Base-by-base conservation (phyloP, 2,329 filamentous ascomycete species). In the Fusarium sp. region DNA sequence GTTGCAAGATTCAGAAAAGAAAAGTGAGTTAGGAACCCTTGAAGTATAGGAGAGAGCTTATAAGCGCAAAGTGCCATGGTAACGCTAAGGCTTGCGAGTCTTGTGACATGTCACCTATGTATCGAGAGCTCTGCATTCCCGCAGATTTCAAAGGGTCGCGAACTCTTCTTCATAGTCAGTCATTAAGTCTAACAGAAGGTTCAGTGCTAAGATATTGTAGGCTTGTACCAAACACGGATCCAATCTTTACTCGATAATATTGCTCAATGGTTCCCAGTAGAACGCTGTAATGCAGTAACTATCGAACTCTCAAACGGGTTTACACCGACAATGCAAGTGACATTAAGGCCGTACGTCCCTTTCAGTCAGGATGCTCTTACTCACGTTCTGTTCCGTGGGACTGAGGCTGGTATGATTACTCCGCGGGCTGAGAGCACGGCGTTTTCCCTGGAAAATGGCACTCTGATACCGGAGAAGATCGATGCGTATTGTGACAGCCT, bases 21-120 rank as follows among this genome's bases (percentile, higher is more conserved):
- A 33, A 0, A 21, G 53, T 57, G n/a, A 33, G 30, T 9, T 3
- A 3, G 3, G 0, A 32, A 12, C 0, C n/a, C 5, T 44, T 9
- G 6, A 23, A n/a, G 0, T 3, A 4, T 0, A 18, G 2, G 19
- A 12, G 19, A 40, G 19, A 19, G 9, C 52, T 54, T 0, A 54
- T 13, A 54, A 37, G 1, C 2, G 11, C 15, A 23, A 21, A 57
- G 53, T 57, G 53, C 18, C 4, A 1, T 25, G 53, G 53, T 0
- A 4, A 44, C 4, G 11, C 21, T 2, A 13, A 21, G 5, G 5
- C 1, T 32, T 57, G 53, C 28, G 6, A 19, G 5, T 5, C 28
- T 12, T 57, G 53, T 21, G 11, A n/a, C 2, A 3, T 9, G 9
- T 57, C 53, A 15, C 23, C n/a, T 6, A 3, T 21, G 5, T 57